Percentiles rank a stretch among this genome's conserved stretches.
Conservation (phyloP, 2,329 filamentous ascomycete species). For the Aspergillus flavus region DNA sequence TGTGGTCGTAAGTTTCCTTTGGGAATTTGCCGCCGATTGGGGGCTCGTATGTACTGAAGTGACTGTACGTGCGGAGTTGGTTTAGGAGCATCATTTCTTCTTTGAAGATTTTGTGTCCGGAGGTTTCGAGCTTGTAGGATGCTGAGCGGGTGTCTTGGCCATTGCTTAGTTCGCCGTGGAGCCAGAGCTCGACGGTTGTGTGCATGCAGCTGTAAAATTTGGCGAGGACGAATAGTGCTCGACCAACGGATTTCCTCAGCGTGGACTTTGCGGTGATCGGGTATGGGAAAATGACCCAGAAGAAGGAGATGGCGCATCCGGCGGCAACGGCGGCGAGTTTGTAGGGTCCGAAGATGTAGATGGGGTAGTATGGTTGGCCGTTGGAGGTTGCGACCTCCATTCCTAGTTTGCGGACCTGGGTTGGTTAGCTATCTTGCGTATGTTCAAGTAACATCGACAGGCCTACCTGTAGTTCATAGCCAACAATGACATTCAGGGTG, state of each 20-base stretch:
- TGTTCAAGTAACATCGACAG: neutral
- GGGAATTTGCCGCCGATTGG: conserved; percentile 74
- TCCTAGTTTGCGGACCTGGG: conserved; percentile 55
- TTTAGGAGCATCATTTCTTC: conserved; percentile 67
- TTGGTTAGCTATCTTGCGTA: neutral
- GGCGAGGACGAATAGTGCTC: conserved; percentile 69
- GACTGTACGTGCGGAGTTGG: conserved; percentile 62
- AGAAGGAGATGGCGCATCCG: conserved; percentile 69
- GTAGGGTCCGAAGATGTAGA: conserved; percentile 72
- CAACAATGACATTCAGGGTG: conserved; percentile 64
- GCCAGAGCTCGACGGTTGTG: conserved; percentile 63
- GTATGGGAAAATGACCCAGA: conserved; percentile 76
- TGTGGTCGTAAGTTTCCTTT: conserved; percentile 61
- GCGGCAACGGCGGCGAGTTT: conserved; percentile 67
- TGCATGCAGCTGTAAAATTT: conserved; percentile 74
- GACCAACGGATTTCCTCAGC: conserved; percentile 67
- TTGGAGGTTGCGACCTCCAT: conserved; percentile 54
- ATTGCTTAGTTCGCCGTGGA: conserved; percentile 57
- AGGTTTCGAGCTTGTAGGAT: conserved; percentile 52
- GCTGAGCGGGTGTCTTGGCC: conserved; percentile 17
- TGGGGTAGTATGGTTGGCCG: conserved; percentile 69
- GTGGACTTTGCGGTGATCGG: conserved; percentile 71
- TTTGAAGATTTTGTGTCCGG: conserved; percentile 61
- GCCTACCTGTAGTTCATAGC: conserved; percentile 69
- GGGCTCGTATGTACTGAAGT: conserved; percentile 69